A percentile compares a stretch with the other conserved stretches of the same genome.
phyloP scores from a whole-genome alignment of 2,329 filamentous ascomycete species.

The Fusarium miscanthi region DNA sequence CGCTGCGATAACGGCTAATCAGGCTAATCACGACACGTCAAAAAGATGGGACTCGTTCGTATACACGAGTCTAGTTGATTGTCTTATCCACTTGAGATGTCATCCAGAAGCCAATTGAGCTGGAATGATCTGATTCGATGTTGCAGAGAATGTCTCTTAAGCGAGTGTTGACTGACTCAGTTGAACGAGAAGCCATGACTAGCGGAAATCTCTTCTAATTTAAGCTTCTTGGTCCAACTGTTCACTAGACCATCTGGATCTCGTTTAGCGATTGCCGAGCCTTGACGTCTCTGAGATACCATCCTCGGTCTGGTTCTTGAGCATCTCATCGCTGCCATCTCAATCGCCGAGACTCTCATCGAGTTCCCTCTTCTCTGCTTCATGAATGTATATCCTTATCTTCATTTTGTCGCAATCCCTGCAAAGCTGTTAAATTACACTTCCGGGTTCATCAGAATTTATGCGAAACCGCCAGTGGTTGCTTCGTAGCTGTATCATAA shows the following conservation, averaged over 20 bases:
- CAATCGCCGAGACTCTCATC: background rate
- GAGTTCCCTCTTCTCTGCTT: background rate
- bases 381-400: rapidly evolving
- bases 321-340: background rate
- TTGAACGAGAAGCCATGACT: background rate
- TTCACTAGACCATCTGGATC: background rate
- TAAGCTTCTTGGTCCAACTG: background rate
- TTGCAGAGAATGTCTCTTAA: background rate
- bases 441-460: background rate
- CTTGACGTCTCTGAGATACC: no score
- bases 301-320: background rate
- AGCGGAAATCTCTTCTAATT: background rate
- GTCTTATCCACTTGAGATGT: background rate
- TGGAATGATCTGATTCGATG: background rate
- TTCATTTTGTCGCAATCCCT: background rate
- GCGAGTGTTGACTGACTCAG: background rate
- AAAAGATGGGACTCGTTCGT: background rate
- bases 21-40: background rate
- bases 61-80: background rate
- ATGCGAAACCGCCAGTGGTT: no score
- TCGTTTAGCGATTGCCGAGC: background rate
- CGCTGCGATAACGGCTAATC: background rate
- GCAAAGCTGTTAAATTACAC: background rate
- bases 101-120: background rate
- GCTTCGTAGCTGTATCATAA: background rate